Conservation (phyloP, 2,329 filamentous ascomycete species). For the Epichloe coenophiala region DNA sequence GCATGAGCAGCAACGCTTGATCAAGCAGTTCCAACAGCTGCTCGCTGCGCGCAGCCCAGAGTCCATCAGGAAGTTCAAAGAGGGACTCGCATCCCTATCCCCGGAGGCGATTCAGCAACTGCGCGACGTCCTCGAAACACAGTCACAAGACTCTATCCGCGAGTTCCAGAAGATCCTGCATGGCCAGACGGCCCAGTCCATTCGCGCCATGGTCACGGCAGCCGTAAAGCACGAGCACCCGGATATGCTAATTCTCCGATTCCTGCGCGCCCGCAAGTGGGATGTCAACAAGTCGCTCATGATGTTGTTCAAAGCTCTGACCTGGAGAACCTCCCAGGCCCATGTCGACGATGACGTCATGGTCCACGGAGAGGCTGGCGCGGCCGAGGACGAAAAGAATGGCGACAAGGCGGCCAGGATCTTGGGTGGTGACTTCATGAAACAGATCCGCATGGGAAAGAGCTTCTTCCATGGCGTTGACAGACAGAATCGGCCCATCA, state of each 20-base stretch:
- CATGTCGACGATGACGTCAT: conserved; percentile 20
- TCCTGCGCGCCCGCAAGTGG: conserved; percentile 26
- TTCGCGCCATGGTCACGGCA: conserved; percentile 9
- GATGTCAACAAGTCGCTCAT: conserved; percentile 24
- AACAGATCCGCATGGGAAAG: conserved; percentile 25
- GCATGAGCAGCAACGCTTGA: not conserved
- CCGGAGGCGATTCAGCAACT: conserved; percentile 1
- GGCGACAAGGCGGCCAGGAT: not conserved
- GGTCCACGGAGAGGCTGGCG: conserved; percentile 19
- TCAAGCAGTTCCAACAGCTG: not conserved
- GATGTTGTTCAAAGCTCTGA: conserved; percentile 23
- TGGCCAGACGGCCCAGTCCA: not conserved
- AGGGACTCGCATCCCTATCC: not conserved
- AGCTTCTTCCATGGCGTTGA: conserved; percentile 24
- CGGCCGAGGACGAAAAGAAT: conserved; percentile 17
- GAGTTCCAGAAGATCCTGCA: conserved; percentile 1
- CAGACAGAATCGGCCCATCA: conserved; percentile 20
- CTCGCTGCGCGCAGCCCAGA: not conserved
- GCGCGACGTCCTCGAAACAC: not conserved
- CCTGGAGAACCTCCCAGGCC: conserved; percentile 22
- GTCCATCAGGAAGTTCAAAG: conserved; percentile 1
- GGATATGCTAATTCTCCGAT: conserved; percentile 24
- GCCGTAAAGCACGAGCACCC: conserved; percentile 18
- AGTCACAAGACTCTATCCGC: not conserved
- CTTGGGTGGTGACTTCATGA: conserved; percentile 15